Base-by-base conservation (phyloP, 495 filamentous ascomycete species). In the Hyaloscypha bicolor region DNA sequence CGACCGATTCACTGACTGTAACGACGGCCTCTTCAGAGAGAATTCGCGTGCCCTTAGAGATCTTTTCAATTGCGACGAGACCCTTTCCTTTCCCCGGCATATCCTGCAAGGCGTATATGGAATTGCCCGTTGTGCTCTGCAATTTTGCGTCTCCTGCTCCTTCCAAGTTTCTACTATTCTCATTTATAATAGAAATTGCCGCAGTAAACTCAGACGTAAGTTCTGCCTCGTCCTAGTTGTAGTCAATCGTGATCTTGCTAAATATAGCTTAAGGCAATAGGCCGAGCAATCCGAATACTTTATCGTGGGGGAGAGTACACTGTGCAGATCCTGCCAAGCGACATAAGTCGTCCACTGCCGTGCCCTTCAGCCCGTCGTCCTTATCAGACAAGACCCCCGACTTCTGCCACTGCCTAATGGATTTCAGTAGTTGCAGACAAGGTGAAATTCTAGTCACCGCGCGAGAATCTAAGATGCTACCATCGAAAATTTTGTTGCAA, bases 31-130 rank as follows among this genome's bases (percentile, higher is more conserved):
- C 29, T 61, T 79, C 77, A 21, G 69, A 73, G 29, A 76, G 68
- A 60, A 79, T 77, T 39, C 76, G 70, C 30, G 73, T 76, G 59
- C 76, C 74, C 63, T 71, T 76, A 57, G 66, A 37, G 64, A 79
- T 79, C 37, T 72, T 69, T 48, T 60, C 14, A 5, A 52, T 75
- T 32, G 77, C 70, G 52, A 79, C 66, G 55, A 79, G 72, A 22
- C 77, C 76, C 67, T 74, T 71, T 2, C 77, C 77, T 69, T 72
- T 75, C 53, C 73, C 69, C 39, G 72, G 67, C 32, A 75, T 64
- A 35, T 69, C 66, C 62, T 37, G 62, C 6, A 69, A 60, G 61
- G 66, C 21, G 33, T 64, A 69, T 32, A 69, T 63, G 48, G 55
- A 29, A 66, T 31, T 33, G 8, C 35, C 6, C 4, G 19, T 33